Evolutionary conservation across 352 stramenopile species (phyloP).

Genomic region (Pythium scleroteichum): DNA sequence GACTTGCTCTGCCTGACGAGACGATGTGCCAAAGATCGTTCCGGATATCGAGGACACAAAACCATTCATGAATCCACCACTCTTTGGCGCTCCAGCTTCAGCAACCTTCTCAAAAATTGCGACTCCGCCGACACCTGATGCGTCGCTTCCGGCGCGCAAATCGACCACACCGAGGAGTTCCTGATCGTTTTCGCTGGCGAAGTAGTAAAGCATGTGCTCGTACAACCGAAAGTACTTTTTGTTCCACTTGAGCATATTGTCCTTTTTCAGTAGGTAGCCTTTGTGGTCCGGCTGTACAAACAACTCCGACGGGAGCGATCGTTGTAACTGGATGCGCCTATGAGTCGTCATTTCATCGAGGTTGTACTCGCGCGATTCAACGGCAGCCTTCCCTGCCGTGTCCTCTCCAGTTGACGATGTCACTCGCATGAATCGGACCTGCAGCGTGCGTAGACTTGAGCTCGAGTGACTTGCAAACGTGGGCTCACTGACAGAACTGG

Average conservation of each 20-base stretch:
- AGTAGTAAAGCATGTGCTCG: slow-evolving; percentile 90
- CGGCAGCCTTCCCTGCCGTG: slow-evolving; percentile 73
- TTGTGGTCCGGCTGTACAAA: slow-evolving; percentile 81
- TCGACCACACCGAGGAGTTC: slow-evolving; percentile 85
- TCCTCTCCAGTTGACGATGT: slow-evolving; percentile 62
- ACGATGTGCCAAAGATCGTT: slow-evolving; percentile 68
- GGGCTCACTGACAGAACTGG: slow-evolving; percentile 61
- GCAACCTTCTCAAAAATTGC: slow-evolving; percentile 82
- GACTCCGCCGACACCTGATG: slow-evolving; percentile 71
- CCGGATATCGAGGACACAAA: slow-evolving; percentile 81
- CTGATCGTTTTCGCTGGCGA: slow-evolving; percentile 81
- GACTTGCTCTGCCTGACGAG: slow-evolving; percentile 47
- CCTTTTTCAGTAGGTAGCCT: slow-evolving; percentile 83
- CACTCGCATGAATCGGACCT: slow-evolving; percentile 89
- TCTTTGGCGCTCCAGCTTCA: slow-evolving; percentile 43
- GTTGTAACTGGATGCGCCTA: slow-evolving; percentile 72
- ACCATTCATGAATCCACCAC: slow-evolving; percentile 74
- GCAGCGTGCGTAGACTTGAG: slow-evolving; percentile 63
- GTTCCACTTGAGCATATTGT: slow-evolving; percentile 90
- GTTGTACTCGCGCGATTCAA: slow-evolving; percentile 88
- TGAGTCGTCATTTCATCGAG: slow-evolving; percentile 86
- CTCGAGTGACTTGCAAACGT: slow-evolving; percentile 57
- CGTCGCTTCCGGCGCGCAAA: slow-evolving; percentile 61
- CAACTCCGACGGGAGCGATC: slow-evolving; percentile 77
- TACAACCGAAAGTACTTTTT: slow-evolving; percentile 89